Conservation (phyloP, 2,329 filamentous ascomycete species). For the Colletotrichum sp. region DNA sequence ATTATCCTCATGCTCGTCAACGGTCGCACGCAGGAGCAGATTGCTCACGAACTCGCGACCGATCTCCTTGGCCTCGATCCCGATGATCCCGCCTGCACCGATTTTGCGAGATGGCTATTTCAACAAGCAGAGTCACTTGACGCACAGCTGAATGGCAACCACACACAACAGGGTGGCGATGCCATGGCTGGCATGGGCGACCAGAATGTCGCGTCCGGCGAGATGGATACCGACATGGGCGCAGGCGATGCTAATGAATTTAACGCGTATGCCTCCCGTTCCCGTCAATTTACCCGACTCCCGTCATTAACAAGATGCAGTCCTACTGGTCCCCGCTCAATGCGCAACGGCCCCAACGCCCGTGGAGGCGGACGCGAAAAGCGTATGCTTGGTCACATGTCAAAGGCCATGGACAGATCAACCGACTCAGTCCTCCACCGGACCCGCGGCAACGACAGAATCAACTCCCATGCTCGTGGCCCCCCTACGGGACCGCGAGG, state of each 20-base stretch:
- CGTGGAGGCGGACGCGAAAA: constrained; percentile 72
- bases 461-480: constrained; percentile 78
- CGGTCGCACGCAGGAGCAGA: constrained; percentile 89
- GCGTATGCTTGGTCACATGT: constrained; percentile 84
- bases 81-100: constrained; percentile 81
- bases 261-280: constrained; percentile 59
- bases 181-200: constrained; percentile 36
- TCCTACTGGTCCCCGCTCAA: constrained; percentile 92
- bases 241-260: constrained; percentile 55
- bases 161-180: constrained; percentile 32
- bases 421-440: constrained; percentile 80
- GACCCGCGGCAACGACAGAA: constrained; percentile 77
- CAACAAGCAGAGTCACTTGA: constrained; percentile 77
- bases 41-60: constrained; percentile 84
- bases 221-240: constrained; percentile 77
- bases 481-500: constrained; percentile 75
- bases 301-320: constrained; percentile 60
- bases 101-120: constrained; percentile 95
- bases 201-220: constrained; percentile 38
- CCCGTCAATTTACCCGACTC: constrained; percentile 5
- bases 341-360: constrained; percentile 74
- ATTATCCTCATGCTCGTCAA: constrained; percentile 97
- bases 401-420: constrained; percentile 80
- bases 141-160: constrained; percentile 62
- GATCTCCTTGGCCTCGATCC: constrained; percentile 84